These are phyloP conservation scores for Coemansia sp. DNA, from an alignment of 192 early-diverging fungal species.

Conservation along the genomic window DNA sequence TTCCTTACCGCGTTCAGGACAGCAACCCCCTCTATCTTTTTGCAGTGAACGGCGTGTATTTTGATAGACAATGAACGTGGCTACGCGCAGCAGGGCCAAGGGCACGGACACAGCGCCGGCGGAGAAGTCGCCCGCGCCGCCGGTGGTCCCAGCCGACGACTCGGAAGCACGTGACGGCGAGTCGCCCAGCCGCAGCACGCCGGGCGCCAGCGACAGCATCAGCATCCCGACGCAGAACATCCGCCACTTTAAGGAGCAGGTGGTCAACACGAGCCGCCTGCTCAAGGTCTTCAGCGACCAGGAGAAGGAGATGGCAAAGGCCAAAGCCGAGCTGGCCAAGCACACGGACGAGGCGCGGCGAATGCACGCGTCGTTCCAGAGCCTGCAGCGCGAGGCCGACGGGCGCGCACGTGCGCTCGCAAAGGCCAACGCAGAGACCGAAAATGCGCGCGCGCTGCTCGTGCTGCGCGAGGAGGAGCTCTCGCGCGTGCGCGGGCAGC, in stretches of 20 bases:
- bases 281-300: slow-evolving; percentile 49
- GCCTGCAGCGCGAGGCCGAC: slow-evolving; percentile 40
- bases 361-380: slow-evolving; percentile 18
- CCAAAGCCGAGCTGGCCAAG: slow-evolving; percentile 40
- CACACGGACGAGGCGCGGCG: slow-evolving; percentile 28
- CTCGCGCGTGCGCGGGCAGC: slow-evolving; percentile 43
- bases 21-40: no score
- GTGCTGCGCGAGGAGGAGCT: slow-evolving; percentile 42
- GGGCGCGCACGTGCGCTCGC: slow-evolving; percentile 28
- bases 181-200: neutral
- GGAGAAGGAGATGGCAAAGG: slow-evolving; percentile 45
- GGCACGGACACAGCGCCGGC: slow-evolving; percentile 14
- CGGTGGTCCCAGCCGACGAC: neutral
- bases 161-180: neutral
- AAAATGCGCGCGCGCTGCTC: slow-evolving; percentile 33
- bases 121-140: neutral
- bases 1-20: no score
- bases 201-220: slow-evolving; percentile 9
- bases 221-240: slow-evolving; percentile 45
- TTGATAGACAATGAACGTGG: slow-evolving; percentile 45
- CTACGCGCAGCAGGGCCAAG: slow-evolving; percentile 33
- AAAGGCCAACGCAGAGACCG: slow-evolving; percentile 42
- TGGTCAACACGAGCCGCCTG: slow-evolving; percentile 50
- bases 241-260: slow-evolving; percentile 46
- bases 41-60: no score